Evolutionary conservation across 2,329 filamentous ascomycete species (phyloP).

Genomic region (Colletotrichum paranaense): DNA sequence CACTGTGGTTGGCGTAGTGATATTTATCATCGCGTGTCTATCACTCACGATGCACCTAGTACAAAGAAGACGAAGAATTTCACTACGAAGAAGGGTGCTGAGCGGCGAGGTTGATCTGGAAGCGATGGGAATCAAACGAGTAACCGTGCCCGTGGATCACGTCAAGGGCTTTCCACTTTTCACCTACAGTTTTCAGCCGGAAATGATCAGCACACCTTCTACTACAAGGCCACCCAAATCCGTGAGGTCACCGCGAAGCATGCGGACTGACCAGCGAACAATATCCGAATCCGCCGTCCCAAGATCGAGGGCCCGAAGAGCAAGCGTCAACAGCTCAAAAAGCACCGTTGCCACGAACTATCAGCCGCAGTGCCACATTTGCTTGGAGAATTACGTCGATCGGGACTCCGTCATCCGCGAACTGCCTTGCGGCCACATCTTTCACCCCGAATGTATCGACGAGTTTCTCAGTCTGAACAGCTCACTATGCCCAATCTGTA

Average conservation of each 20-base stretch:
- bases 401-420: slow-evolving; percentile 81
- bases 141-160: slow-evolving; percentile 79
- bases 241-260: slow-evolving; percentile 40
- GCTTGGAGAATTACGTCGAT: slow-evolving; percentile 81
- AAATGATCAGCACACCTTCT: slow-evolving; percentile 47
- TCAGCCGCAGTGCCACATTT: slow-evolving; percentile 91
- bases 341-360: slow-evolving; percentile 65
- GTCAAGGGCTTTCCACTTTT: slow-evolving; percentile 83
- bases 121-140: slow-evolving; percentile 82
- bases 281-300: slow-evolving; percentile 25
- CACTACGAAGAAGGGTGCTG: slow-evolving; percentile 76
- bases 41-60: slow-evolving; percentile 81
- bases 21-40: slow-evolving; percentile 74
- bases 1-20: slow-evolving; percentile 77
- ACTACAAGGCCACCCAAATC: slow-evolving; percentile 50
- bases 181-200: slow-evolving; percentile 74
- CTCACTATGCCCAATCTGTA: slow-evolving; percentile 92
- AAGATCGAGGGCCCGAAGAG: slow-evolving; percentile 50
- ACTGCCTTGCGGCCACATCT: slow-evolving; percentile 91
- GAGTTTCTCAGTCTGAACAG: slow-evolving; percentile 82
- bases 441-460: slow-evolving; percentile 92
- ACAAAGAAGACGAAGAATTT: slow-evolving; percentile 76
- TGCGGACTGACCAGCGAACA: slow-evolving; percentile 31
- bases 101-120: slow-evolving; percentile 88
- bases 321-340: slow-evolving; percentile 46